Evolutionary conservation across 2,329 filamentous ascomycete species (phyloP).

Genomic region (Xylariaceae sp.): DNA sequence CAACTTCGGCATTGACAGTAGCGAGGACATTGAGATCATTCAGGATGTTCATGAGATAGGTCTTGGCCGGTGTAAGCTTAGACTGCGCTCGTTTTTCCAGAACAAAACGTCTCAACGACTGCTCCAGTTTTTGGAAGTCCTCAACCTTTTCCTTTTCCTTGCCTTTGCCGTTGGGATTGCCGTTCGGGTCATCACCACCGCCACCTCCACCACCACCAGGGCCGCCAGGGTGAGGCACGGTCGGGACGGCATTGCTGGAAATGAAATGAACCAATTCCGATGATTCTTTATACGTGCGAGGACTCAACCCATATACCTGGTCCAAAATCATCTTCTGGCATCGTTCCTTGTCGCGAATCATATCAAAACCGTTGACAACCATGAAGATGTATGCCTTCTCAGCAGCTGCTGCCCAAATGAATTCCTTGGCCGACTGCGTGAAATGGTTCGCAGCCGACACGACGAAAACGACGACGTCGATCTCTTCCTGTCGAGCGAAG

Average conservation of each 20-base stretch:
- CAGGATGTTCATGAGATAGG: constrained; percentile 89
- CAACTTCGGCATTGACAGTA: constrained; percentile 80
- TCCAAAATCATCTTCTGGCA: constrained; percentile 92
- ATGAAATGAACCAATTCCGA: constrained; percentile 95
- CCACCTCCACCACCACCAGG: constrained; percentile 53
- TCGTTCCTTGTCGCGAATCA: constrained; percentile 83
- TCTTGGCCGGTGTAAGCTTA: constrained; percentile 91
- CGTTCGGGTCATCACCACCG: constrained; percentile 50
- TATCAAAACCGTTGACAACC: constrained; percentile 95
- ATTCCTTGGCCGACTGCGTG: constrained; percentile 94
- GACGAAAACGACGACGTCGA: constrained; percentile 97
- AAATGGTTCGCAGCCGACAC: constrained; percentile 98
- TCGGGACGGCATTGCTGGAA: constrained; percentile 90
- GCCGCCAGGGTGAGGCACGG: constrained; percentile 53
- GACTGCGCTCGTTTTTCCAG: constrained; percentile 92
- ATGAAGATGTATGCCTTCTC: constrained; percentile 99
- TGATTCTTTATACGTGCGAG: constrained; percentile 86
- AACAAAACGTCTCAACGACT: constrained; percentile 85
- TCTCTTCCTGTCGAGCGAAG: constrained; percentile 95
- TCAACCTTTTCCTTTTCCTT: constrained; percentile 83
- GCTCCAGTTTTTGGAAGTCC: constrained; percentile 86
- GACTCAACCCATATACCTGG: constrained; percentile 82
- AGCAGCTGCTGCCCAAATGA: constrained; percentile 89
- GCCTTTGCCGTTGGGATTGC: constrained; percentile 67
- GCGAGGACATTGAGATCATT: constrained; percentile 81